Base-by-base conservation (phyloP, 495 filamentous ascomycete genomes). In the Trichoderma gamsii region DNA sequence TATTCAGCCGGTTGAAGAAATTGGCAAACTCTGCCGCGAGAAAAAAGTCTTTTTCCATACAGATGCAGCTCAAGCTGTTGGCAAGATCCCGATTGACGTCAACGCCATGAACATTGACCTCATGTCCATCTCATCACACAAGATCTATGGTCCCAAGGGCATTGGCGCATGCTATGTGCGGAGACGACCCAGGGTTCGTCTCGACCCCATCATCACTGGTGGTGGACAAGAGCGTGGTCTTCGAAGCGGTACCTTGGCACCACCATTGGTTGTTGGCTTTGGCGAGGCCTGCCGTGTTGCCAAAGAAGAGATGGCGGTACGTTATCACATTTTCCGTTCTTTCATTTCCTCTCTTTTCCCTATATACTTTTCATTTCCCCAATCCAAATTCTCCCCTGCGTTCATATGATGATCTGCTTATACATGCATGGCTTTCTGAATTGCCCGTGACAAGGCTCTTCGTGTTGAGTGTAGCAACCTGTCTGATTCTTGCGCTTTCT, bases 61-160 rank as follows among this genome's bases (percentile, higher is more conserved):
- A n/a, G 95, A 99, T 78, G 95, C 79, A 35, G 95, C 95, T 7
- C 95, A 99, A 80, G 95, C 96, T 5, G 92, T 97, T 4, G 95
- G 95, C 73, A 99, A 99, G 83, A 97, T 99, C 67, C 92, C 92
- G 0, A 81, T 99, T 38, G 92, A 97, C 75, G 96, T 99, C 67
- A 96, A 98, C 78, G 91, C 92, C 78, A 90, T 94, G 90, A 94
- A 97, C 76, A 88, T 98, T 66, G 95, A 99, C 76, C 80, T 99
- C 73, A 97, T 98, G 95, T 97, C 93, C 13, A 96, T 99, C 59
- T 97, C 95, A n/a, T 92, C 90, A 63, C 95, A 99, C 81, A 99
- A 99, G 82, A 96, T 99, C 69, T 99, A 99, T 77, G 95, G 95
- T 49, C 95, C 95, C 64, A 99, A 96, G 82, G 95, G 95, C 51